These are phyloP conservation scores for Penicillium sp. DNA, from an alignment of 2,329 filamentous ascomycete genomes.

Conservation along the genomic window DNA sequence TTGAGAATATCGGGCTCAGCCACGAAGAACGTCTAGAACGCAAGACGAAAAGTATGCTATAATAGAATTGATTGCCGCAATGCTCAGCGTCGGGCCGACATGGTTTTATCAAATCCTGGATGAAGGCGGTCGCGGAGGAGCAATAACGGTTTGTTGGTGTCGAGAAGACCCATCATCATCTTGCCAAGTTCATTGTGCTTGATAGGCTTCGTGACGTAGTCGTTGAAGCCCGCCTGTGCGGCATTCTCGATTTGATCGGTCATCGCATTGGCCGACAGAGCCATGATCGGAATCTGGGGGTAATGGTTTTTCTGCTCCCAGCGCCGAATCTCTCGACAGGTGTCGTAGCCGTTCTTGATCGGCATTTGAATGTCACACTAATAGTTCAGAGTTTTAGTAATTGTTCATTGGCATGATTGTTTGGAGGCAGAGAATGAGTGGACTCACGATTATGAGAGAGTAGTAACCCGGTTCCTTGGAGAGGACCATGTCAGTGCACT, in stretches of 20 bases:
- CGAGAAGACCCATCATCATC: slow-evolving; percentile 55
- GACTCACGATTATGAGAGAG: slow-evolving; percentile 52
- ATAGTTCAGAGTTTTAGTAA: slow-evolving; percentile 7
- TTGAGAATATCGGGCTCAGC: neutral
- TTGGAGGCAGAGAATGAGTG: neutral
- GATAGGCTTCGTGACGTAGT: slow-evolving; percentile 56
- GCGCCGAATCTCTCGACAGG: slow-evolving; percentile 50
- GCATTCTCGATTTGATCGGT: slow-evolving; percentile 54
- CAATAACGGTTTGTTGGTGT: slow-evolving; percentile 46
- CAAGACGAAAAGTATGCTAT: no score
- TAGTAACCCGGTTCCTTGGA: slow-evolving; percentile 53
- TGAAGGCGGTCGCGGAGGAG: slow-evolving; percentile 47
- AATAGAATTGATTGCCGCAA: neutral
- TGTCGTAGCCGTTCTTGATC: slow-evolving; percentile 54
- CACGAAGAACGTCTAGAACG: neutral
- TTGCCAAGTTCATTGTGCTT: slow-evolving; percentile 54
- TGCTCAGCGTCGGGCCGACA: slow-evolving; percentile 15
- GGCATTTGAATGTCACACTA: slow-evolving; percentile 58
- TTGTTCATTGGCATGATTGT: neutral
- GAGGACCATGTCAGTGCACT: slow-evolving; percentile 53
- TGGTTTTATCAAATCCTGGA: slow-evolving; percentile 23
- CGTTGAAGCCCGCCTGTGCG: slow-evolving; percentile 52
- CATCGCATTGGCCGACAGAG: slow-evolving; percentile 55
- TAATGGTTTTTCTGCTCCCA: slow-evolving; percentile 53
- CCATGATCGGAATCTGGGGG: slow-evolving; percentile 54